Conservation (phyloP, 768 basidiomycete species). For the Trametes maxima region DNA sequence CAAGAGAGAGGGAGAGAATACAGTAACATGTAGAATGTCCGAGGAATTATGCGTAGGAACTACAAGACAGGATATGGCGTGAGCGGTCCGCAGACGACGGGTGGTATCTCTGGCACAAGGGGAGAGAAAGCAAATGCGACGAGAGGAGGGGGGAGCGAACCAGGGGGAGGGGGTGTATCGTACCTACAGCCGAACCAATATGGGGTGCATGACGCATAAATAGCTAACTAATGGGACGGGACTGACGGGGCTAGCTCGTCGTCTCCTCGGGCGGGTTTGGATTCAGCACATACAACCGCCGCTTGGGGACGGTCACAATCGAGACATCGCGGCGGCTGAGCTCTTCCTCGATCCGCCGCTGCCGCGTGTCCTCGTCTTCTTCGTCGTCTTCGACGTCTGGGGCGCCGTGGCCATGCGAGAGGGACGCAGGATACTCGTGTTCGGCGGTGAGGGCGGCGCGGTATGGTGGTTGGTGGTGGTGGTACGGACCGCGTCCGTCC, state of each 20-base stretch:
- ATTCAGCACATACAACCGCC: conserved; percentile 74
- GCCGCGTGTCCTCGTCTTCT: conserved; percentile 72
- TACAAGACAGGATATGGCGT: conserved; percentile 22
- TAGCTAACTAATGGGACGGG: neutral
- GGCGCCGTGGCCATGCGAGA: conserved; percentile 43
- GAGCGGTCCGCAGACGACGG: conserved; percentile 10
- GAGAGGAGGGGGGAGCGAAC: neutral
- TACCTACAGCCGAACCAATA: conserved; percentile 15
- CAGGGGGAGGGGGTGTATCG: conserved; percentile 18
- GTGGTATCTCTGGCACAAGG: conserved; percentile 13
- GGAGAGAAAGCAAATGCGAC: conserved; percentile 14
- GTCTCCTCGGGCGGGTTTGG: conserved; percentile 39
- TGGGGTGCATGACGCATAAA: conserved; percentile 23
- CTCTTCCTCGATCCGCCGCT: conserved; percentile 78
- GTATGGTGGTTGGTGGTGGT: conserved; percentile 67
- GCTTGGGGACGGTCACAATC: conserved; percentile 75
- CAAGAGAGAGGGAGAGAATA: conserved; percentile 19
- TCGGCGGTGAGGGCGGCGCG: conserved; percentile 44
- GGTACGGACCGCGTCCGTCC: conserved; percentile 58
- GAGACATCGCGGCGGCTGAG: conserved; percentile 82
- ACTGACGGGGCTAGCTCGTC: neutral
- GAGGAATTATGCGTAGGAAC: conserved; percentile 21
- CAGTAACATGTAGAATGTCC: conserved; percentile 23
- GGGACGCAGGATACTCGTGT: conserved; percentile 40
- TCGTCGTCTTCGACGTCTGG: conserved; percentile 63